Evolutionary conservation across 106 monocot species (phyloP), one percentile per base, ranked within the genome.

Genomic region (Dioscorea dumetorum): DNA sequence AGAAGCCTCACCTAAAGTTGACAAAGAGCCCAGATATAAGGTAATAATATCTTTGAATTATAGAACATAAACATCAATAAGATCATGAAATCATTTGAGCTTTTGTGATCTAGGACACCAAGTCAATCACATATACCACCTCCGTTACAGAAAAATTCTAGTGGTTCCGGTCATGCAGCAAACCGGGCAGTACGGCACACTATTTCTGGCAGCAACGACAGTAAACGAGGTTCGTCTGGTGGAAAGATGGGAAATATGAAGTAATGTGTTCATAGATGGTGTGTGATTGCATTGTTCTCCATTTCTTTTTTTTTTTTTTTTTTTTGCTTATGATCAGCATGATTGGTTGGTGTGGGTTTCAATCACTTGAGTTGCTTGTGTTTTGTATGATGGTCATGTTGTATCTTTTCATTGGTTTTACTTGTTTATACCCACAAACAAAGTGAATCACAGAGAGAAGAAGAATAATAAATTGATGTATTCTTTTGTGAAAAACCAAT

Each of bases 1-100:
- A 84, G 71, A 84, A 78, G 64, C 74, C 87, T 73, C 87, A 76
- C 58, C 62, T 54, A 52, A 94, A 74, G 68, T n/a, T 74, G 20
- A 60, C 64, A 63, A 73, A 79, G 69, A 77, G 80, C 64, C 71
- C 84, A 9, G 79, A 90, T 66, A 78, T 82, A 23, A 90, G 90
- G 94, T 90, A 65, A 66, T 49, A 34, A 22, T 10, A 22, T 13
- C 54, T 20, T 48, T 22, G 50, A 12, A 31, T 18, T 19, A 51
- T 17, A 54, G 12, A 3, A 18, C 13, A 54, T 54, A 16, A 18
- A 18, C 54, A 13, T 5, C 54, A 54, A 18, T 54, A 8, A 18
- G 54, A 41, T 41, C 15, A 54, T 5, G 18, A 54, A 54, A 19
- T 51, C 17, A 51, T 51, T 17, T 51, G 51, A 51, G 51, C 17